Conservation (phyloP, 2,329 filamentous ascomycete genomes). For the Ophiostoma tasmaniense region DNA sequence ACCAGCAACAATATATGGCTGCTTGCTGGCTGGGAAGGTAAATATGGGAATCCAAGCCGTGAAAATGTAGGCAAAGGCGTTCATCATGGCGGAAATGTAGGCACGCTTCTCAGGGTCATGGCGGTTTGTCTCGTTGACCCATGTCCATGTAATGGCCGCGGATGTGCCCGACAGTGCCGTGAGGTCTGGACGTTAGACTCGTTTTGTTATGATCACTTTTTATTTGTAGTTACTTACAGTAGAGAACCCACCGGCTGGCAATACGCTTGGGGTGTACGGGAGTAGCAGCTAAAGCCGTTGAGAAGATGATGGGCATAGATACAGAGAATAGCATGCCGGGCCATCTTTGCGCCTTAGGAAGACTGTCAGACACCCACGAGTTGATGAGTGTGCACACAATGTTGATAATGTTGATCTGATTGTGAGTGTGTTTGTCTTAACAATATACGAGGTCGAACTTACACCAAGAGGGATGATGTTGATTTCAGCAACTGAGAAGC, state of each 20-base stretch:
- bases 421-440: background rate
- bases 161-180: slow-evolving; percentile 21
- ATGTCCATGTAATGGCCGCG: slow-evolving; percentile 24
- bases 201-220: too few relatives aligned
- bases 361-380: background rate
- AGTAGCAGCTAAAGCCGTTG: slow-evolving; percentile 8
- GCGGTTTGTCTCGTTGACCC: slow-evolving; percentile 20
- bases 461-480: background rate
- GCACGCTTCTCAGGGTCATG: slow-evolving; percentile 25
- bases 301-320: background rate
- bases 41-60: slow-evolving; percentile 27
- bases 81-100: slow-evolving; percentile 26
- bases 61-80: slow-evolving; percentile 26
- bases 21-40: slow-evolving; percentile 25
- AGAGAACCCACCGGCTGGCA: background rate
- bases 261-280: background rate
- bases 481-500: background rate
- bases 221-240: too few relatives aligned
- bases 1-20: slow-evolving; percentile 26
- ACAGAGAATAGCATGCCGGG: background rate
- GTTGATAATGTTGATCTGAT: background rate
- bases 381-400: background rate
- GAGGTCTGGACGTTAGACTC: slow-evolving; percentile 19
- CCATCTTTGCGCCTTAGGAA: background rate
- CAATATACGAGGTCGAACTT: background rate